Conservation (phyloP, 2,329 filamentous ascomycete species). For the Xylariaceae sp. region DNA sequence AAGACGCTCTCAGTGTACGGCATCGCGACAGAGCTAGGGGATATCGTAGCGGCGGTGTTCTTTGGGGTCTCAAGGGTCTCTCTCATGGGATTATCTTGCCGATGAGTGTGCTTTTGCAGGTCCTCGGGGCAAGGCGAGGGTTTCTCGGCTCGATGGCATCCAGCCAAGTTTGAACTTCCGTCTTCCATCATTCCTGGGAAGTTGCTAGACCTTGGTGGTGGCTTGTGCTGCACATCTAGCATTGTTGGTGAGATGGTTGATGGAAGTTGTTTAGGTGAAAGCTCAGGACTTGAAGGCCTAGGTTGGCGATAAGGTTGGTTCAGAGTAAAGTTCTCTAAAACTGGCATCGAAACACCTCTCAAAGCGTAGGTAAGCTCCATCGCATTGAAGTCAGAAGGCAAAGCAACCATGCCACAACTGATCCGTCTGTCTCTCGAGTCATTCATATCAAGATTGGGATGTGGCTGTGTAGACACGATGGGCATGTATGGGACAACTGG, state of each 20-base stretch:
- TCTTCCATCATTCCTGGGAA: background rate
- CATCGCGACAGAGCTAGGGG: slow-evolving; percentile 1
- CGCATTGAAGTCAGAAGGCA: slow-evolving; percentile 26
- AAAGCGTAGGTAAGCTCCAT: slow-evolving; percentile 26
- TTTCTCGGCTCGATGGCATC: slow-evolving; percentile 4
- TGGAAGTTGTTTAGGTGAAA: slow-evolving; percentile 36
- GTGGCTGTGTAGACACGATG: background rate
- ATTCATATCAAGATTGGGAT: slow-evolving; percentile 1
- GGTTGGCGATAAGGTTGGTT: slow-evolving; percentile 23
- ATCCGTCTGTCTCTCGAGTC: slow-evolving; percentile 25
- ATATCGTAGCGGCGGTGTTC: background rate
- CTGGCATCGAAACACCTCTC: slow-evolving; percentile 33
- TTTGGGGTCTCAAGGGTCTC: slow-evolving; percentile 5
- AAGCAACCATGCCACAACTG: slow-evolving; percentile 31
- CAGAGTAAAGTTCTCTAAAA: slow-evolving; percentile 32
- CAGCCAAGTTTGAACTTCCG: slow-evolving; percentile 7
- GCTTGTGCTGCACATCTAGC: background rate
- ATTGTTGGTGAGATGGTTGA: slow-evolving; percentile 15
- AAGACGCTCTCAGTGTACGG: slow-evolving; percentile 7
- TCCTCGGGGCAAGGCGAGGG: background rate
- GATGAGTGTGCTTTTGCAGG: no score
- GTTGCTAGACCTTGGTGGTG: background rate
- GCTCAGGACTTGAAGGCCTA: slow-evolving; percentile 26
- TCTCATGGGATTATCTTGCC: background rate
- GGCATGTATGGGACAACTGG: slow-evolving; percentile 2